Evolutionary conservation across 2,329 filamentous ascomycete genomes (phyloP), one percentile per base, ranked within the genome.

Genomic region (Fusarium anthophilum): DNA sequence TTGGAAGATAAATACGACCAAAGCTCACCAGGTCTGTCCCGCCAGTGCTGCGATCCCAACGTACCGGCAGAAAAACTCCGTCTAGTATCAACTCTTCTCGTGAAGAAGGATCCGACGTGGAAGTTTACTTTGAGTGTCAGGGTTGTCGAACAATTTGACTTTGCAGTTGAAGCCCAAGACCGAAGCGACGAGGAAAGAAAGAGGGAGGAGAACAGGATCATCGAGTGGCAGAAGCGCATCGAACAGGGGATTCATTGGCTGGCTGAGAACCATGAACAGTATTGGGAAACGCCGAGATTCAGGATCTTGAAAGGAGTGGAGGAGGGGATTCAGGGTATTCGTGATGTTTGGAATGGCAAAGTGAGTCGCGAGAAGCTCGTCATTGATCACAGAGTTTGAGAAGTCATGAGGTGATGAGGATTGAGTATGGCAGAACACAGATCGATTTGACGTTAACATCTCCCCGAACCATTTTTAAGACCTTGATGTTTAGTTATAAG

Each of bases 331-430:
- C 58, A 65, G 17, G 66, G 66, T 0, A 48, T 69, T 7, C 58
- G 10, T 0, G 58, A 70, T 38, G 66, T 70, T 9, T 69, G 66
- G 65, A n/a, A 45, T 3, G 58, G 66, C 0, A 70, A 58, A 12
- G 35, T 43, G 5, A 70, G 66, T 4, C 57, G 58, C 0, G 66
- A 70, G 22, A 69, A 69, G 12, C 39, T 69, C 0, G 37, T 69
- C 3, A 54, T 69, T 30, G 24, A 57, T 8, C 66, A 69, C 2
- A 45, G 43, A 3, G 6, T 20, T 32, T 69, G 32, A 20, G 10
- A 24, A 12, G 3, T 6, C n/a, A n/a, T n/a, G n/a, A n/a, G n/a
- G n/a, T n/a, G n/a, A n/a, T n/a, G n/a, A n/a, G n/a, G n/a, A n/a
- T n/a, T n/a, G n/a, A n/a, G n/a, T n/a, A n/a, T n/a, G n/a, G n/a